A percentile compares a stretch with the other conserved stretches of the same genome.
These are phyloP conservation scores for Pistacia vera DNA, from an alignment of 345 rosid species.

Conservation along the genomic window DNA sequence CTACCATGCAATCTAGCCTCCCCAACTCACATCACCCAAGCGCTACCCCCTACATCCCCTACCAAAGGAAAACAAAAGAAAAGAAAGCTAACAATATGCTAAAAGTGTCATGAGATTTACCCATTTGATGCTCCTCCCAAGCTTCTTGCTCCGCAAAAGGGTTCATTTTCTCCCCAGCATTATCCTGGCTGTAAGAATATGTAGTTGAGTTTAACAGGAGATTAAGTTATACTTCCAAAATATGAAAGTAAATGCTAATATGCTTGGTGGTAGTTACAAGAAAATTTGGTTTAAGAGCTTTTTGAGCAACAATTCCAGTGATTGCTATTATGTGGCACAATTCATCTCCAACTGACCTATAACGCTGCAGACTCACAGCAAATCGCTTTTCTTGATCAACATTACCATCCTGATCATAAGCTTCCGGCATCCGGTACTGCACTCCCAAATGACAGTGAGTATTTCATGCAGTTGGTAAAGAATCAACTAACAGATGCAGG, in stretches of 20 bases:
- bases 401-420: conserved; percentile 86
- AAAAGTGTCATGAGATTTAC: conserved; percentile 36
- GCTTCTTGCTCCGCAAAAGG: conserved; percentile 99
- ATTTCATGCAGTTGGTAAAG: conserved; percentile 5
- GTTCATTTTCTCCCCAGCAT: conserved; percentile 86
- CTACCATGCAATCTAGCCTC: neutral
- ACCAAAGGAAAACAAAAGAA: neutral
- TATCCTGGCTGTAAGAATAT: conserved; percentile 50
- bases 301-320: neutral
- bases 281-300: conserved; percentile 14
- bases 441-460: conserved; percentile 23
- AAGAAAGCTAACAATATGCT: neutral
- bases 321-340: neutral
- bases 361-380: conserved; percentile 87
- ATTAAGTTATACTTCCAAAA: conserved; percentile 2
- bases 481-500: neutral
- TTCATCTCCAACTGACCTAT: conserved; percentile 49
- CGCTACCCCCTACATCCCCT: neutral
- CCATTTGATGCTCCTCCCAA: conserved; percentile 99
- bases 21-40: neutral
- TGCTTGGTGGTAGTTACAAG: neutral
- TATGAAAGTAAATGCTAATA: conserved; percentile 1
- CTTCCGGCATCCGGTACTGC: conserved; percentile 96
- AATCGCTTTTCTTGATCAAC: conserved; percentile 96
- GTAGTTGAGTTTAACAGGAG: conserved; percentile 8